Evolutionary conservation across 768 basidiomycete species (phyloP).

Genomic region (Clitopilus hobsonii): DNA sequence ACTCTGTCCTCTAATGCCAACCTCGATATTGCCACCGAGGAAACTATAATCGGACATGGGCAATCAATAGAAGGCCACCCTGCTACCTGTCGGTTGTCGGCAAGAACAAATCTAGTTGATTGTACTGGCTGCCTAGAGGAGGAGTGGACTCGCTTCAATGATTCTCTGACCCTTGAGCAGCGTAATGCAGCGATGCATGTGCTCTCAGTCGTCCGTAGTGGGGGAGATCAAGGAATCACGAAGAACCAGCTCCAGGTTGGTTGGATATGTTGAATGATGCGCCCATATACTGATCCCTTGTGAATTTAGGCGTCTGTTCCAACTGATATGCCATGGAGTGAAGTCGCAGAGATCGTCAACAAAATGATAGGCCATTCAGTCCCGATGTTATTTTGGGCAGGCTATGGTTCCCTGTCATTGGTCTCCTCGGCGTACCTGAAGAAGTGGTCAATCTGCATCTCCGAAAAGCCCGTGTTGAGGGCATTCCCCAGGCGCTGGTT

Average conservation of each 20-base stretch:
- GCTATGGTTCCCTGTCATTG: slow-evolving; percentile 51
- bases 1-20: slow-evolving; percentile 11
- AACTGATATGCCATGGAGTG: slow-evolving; percentile 12
- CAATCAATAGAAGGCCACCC: slow-evolving; percentile 31
- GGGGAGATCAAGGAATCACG: slow-evolving; percentile 33
- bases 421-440: slow-evolving; percentile 49
- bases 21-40: slow-evolving; percentile 13
- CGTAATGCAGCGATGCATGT: slow-evolving; percentile 25
- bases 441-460: slow-evolving; percentile 54
- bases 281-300: slow-evolving; percentile 1
- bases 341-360: slow-evolving; percentile 27
- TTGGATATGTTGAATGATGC: slow-evolving; percentile 4
- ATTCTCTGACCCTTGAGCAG: slow-evolving; percentile 22
- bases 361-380: slow-evolving; percentile 40
- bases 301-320: slow-evolving; percentile 10
- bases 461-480: slow-evolving; percentile 36
- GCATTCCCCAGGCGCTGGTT: slow-evolving; percentile 74
- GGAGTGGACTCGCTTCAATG: slow-evolving; percentile 27
- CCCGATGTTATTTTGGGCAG: slow-evolving; percentile 64
- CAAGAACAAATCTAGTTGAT: slow-evolving; percentile 31
- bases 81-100: slow-evolving; percentile 43
- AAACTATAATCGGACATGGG: slow-evolving; percentile 33
- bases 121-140: slow-evolving; percentile 42
- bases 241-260: slow-evolving; percentile 34
- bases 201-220: slow-evolving; percentile 28